These are phyloP conservation scores for Amaranthus hypochondriacus DNA, from an alignment of 148 eudicot species.

Conservation along the genomic window DNA sequence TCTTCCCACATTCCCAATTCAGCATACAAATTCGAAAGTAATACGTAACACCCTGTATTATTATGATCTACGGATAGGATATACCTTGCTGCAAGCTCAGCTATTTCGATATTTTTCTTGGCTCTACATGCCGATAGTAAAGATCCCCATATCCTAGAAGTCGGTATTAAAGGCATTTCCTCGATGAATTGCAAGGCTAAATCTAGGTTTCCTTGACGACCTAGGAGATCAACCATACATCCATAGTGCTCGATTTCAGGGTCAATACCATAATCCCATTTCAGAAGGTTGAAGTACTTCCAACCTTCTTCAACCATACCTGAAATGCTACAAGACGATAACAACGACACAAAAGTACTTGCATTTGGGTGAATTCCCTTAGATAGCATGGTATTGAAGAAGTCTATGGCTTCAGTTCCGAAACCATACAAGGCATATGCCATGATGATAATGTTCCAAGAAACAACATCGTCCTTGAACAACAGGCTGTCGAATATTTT, in stretches of 20 bases:
- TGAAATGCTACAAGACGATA: slow-evolving; percentile 60
- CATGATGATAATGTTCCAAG: slow-evolving; percentile 82
- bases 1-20: slow-evolving; percentile 61
- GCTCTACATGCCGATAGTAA: slow-evolving; percentile 56
- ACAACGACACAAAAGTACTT: slow-evolving; percentile 65
- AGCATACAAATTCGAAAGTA: slow-evolving; percentile 61
- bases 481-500: slow-evolving; percentile 39
- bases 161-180: slow-evolving; percentile 60
- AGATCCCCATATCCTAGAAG: slow-evolving; percentile 79
- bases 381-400: slow-evolving; percentile 53
- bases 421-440: slow-evolving; percentile 69
- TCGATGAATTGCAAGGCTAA: slow-evolving; percentile 41
- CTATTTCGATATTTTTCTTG: slow-evolving; percentile 44
- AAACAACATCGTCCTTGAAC: slow-evolving; percentile 53
- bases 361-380: slow-evolving; percentile 46
- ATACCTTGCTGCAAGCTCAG: slow-evolving; percentile 50
- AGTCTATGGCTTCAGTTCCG: slow-evolving; percentile 36
- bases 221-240: slow-evolving; percentile 68
- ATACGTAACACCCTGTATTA: slow-evolving; percentile 50
- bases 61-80: slow-evolving; percentile 40
- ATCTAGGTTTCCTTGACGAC: slow-evolving; percentile 51
- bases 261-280: slow-evolving; percentile 45
- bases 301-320: slow-evolving; percentile 67
- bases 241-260: slow-evolving; percentile 83
- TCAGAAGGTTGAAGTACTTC: slow-evolving; percentile 58